phyloP scores from a whole-genome alignment of 257 asterid genomes.

The Gardenia jasminoides region DNA sequence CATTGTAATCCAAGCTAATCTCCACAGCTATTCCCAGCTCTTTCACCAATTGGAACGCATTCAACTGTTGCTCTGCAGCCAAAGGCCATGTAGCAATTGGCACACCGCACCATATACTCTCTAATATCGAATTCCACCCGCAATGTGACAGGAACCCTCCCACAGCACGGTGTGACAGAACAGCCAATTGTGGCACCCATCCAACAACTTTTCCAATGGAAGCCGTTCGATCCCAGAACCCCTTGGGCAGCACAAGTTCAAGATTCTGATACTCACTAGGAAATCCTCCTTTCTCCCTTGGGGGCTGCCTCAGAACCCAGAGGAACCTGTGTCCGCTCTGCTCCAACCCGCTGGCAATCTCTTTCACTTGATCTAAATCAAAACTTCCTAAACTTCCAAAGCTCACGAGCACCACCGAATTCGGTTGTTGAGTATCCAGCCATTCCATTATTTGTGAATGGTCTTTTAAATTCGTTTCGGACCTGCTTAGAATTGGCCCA shows the following conservation, averaged over 20 bases:
- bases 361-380: constrained; percentile 6
- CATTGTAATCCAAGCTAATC: constrained; percentile 18
- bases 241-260: constrained; percentile 18
- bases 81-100: constrained; percentile 22
- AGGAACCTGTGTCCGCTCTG: constrained; percentile 7
- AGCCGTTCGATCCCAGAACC: neutral
- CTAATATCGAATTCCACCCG: too few relatives aligned
- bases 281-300: neutral
- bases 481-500: constrained; percentile 1
- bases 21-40: constrained; percentile 5
- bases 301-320: constrained; percentile 15
- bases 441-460: constrained; percentile 7
- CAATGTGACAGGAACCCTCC: neutral
- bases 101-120: constrained; percentile 20
- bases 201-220: constrained; percentile 20
- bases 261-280: constrained; percentile 12
- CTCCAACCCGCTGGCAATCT: constrained; percentile 15
- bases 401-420: constrained; percentile 19
- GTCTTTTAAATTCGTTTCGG: too few relatives aligned
- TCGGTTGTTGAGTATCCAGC: constrained; percentile 16
- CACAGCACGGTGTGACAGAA: constrained; percentile 15
- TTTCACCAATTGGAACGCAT: constrained; percentile 17
- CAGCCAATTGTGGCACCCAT: constrained; percentile 19
- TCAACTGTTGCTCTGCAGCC: constrained; percentile 19
- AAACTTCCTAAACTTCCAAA: constrained; percentile 24